Conservation (phyloP, 352 stramenopile species). For the Globisporangium solare region DNA sequence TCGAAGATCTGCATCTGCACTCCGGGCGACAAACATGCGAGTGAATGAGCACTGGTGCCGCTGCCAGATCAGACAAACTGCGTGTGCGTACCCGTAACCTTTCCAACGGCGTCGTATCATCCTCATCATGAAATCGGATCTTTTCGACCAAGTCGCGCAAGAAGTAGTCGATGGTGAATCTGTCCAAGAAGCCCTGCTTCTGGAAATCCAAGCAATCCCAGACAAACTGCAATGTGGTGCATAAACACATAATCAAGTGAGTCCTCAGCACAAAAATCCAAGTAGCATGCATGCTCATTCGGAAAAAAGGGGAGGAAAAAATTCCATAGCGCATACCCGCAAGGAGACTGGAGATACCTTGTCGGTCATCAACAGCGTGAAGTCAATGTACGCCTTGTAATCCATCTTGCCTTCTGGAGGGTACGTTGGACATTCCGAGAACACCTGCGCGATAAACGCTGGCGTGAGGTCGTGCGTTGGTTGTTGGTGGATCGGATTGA, state of each 20-base stretch:
- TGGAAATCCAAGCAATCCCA: conserved; percentile 66
- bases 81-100: conserved; percentile 27
- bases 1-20: conserved; percentile 62
- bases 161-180: conserved; percentile 60
- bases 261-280: not conserved
- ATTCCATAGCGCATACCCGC: conserved; percentile 22
- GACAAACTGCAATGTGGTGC: conserved; percentile 40
- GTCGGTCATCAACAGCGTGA: conserved; percentile 51
- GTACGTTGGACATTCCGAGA: conserved; percentile 44
- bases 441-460: conserved; percentile 50
- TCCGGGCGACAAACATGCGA: not conserved
- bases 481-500: conserved; percentile 37
- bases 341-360: conserved; percentile 27
- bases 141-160: conserved; percentile 52
- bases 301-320: not conserved
- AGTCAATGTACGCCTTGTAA: conserved; percentile 59
- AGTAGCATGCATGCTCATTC: too few relatives aligned
- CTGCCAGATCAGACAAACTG: too few relatives aligned
- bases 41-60: too few relatives aligned
- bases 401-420: conserved; percentile 46
- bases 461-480: conserved; percentile 56
- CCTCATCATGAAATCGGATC: conserved; percentile 24
- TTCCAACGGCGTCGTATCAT: conserved; percentile 19
- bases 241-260: not conserved
- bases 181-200: conserved; percentile 57